Evolutionary conservation across 225 moss, liverwort and hornwort species (phyloP).

Genomic region (Neckera pumila): DNA sequence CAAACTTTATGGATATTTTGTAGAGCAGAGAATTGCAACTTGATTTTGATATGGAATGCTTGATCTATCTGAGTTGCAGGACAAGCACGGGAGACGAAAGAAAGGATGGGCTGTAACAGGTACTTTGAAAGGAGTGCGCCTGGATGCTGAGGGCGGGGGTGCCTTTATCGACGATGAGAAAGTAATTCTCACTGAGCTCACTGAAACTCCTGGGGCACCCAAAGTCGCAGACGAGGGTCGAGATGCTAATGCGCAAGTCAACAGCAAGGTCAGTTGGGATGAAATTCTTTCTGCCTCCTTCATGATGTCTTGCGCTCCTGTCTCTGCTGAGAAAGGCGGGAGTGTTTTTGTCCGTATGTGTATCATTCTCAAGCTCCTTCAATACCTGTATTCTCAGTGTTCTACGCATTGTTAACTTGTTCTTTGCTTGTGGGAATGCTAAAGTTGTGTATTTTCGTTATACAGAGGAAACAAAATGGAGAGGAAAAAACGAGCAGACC

Average conservation of each 20-base stretch:
- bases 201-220: conserved; percentile 8
- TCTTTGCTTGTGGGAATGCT: neutral
- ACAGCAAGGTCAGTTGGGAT: neutral
- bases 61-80: conserved; percentile 26
- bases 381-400: neutral
- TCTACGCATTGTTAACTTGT: neutral
- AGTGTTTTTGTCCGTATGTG: neutral
- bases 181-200: neutral
- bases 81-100: conserved; percentile 64
- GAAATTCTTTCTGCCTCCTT: neutral
- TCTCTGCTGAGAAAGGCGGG: neutral
- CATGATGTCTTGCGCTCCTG: neutral
- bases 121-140: conserved; percentile 52
- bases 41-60: neutral
- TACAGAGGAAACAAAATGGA: conserved; percentile 57
- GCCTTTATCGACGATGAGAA: conserved; percentile 67
- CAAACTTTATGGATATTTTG: neutral
- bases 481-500: conserved; percentile 34
- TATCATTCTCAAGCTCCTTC: neutral
- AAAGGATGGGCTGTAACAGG: conserved; percentile 65
- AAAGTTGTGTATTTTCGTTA: neutral
- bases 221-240: conserved; percentile 14
- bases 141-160: conserved; percentile 86
- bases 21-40: neutral
- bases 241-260: neutral